A percentile compares a stretch with the other conserved stretches of the same genome.
phyloP scores from a whole-genome alignment of 192 early-diverging fungal species.

The Backusella morwellensis region DNA sequence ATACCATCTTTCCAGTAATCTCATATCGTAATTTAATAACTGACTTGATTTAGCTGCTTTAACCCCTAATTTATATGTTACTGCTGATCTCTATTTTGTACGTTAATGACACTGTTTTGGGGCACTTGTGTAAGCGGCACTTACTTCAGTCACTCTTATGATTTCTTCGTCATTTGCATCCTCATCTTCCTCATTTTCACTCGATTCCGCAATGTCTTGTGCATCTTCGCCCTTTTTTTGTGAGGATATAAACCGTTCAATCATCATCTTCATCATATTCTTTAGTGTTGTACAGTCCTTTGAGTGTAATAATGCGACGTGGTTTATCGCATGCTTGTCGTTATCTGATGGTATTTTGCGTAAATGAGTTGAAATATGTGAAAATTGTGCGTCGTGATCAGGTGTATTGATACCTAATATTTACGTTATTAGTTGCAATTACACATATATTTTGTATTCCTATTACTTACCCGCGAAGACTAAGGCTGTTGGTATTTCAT shows the following conservation, averaged over 20 bases:
- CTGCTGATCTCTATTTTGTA: background rate
- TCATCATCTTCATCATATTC: conserved; percentile 59
- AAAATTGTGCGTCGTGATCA: conserved; percentile 73
- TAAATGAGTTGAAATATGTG: conserved; percentile 55
- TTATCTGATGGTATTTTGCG: background rate
- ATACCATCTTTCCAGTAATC: conserved; percentile 69
- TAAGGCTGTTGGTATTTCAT: conserved; percentile 71
- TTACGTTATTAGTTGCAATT: background rate
- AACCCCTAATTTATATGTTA: conserved; percentile 1
- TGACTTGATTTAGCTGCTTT: conserved; percentile 16
- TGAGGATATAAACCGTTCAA: conserved; percentile 61
- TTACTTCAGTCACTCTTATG: background rate
- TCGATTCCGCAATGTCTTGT: background rate
- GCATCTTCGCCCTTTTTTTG: background rate
- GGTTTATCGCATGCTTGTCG: conserved; percentile 19
- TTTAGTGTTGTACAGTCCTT: conserved; percentile 66
- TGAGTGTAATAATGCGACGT: conserved; percentile 67
- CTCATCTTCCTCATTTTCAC: conserved; percentile 22
- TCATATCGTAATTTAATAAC: conserved; percentile 62
- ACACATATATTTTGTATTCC: background rate
- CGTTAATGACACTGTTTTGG: background rate
- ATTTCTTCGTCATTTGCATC: conserved; percentile 33
- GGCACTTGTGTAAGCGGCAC: background rate
- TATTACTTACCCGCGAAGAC: conserved; percentile 59
- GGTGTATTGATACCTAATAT: conserved; percentile 60